Evolutionary conservation across 768 basidiomycete species (phyloP).

Genomic region (Rhizopogon roseolus): DNA sequence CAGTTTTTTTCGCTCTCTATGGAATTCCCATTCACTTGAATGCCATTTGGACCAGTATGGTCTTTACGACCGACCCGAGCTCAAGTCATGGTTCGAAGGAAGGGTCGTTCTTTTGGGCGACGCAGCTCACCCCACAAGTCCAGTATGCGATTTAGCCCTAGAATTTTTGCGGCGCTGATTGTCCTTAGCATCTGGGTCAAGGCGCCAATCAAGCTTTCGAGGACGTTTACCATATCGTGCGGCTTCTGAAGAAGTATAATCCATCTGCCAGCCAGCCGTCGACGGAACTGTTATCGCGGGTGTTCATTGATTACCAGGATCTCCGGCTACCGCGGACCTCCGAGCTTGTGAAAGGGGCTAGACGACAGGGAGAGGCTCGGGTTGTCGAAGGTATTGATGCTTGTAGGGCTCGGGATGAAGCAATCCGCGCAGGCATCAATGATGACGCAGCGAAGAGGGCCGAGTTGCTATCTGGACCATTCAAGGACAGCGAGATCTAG

Average conservation of each 20-base stretch:
- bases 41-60: slow-evolving; percentile 27
- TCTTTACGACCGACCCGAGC: slow-evolving; percentile 38
- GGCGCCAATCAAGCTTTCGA: slow-evolving; percentile 44
- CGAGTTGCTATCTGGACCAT: slow-evolving; percentile 3
- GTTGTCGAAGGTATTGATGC: slow-evolving; percentile 27
- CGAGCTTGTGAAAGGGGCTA: slow-evolving; percentile 30
- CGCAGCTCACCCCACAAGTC: slow-evolving; percentile 43
- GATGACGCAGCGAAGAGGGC: background rate
- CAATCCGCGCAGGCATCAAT: slow-evolving; percentile 2
- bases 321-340: slow-evolving; percentile 32
- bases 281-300: slow-evolving; percentile 18
- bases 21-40: slow-evolving; percentile 1
- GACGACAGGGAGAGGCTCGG: slow-evolving; percentile 29
- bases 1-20: background rate
- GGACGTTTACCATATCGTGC: slow-evolving; percentile 32
- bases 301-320: slow-evolving; percentile 31
- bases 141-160: slow-evolving; percentile 25
- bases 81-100: slow-evolving; percentile 36
- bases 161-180: background rate
- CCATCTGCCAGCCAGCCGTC: slow-evolving; percentile 21
- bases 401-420: slow-evolving; percentile 26
- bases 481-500: slow-evolving; percentile 6
- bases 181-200: slow-evolving; percentile 37
- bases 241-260: slow-evolving; percentile 28
- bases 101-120: slow-evolving; percentile 40